Base-by-base conservation (phyloP, 768 basidiomycete genomes). In the Mycena crocata region DNA sequence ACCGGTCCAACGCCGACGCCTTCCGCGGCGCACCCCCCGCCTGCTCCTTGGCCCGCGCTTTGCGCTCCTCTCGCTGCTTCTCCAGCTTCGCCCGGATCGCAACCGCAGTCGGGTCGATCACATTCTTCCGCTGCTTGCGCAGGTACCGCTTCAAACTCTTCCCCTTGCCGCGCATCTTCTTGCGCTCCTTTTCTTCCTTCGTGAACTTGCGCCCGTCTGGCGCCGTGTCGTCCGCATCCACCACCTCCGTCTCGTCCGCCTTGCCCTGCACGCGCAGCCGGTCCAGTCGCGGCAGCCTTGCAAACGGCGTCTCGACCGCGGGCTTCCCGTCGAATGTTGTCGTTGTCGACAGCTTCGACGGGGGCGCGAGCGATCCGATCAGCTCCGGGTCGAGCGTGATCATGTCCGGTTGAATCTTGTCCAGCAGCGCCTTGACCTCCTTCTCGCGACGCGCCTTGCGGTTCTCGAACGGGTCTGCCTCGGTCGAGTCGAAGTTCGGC, bases 381-480 rank as follows among this genome's bases (percentile, higher is more conserved):
- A 92, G 87, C 57, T 92, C 90, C 0, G 93, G 88, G 74, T 93
- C 91, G 49, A 94, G 86, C 0, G 93, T 85, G 70, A 99, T 99
- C 81, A 96, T 88, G 67, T 98, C 96, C 4, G 95, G 92, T 82
- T 92, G 93, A 66, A 98, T 91, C 93, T 97, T 96, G 77, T 99
- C 97, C 66, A 99, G 81, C 15, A 99, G 86, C 46, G 84, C 86
- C 76, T 93, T 91, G 73, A 99, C 95, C 78, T 99, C 98, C 62
- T 93, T 85, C 81, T 99, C 98, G 59, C 93, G 85, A 62, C 95
- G 80, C 24, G 92, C 85, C 67, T 88, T 90, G 77, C 86, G 89
- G 73, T 90, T 87, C 79, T 99, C 97, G 81, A 93, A 98, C 3
- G 96, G 95, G 86, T 99, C 96, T 0, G 95, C 94, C 77, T 99